phyloP scores from a whole-genome alignment of 768 basidiomycete species.

The Boletus barrowsii region DNA sequence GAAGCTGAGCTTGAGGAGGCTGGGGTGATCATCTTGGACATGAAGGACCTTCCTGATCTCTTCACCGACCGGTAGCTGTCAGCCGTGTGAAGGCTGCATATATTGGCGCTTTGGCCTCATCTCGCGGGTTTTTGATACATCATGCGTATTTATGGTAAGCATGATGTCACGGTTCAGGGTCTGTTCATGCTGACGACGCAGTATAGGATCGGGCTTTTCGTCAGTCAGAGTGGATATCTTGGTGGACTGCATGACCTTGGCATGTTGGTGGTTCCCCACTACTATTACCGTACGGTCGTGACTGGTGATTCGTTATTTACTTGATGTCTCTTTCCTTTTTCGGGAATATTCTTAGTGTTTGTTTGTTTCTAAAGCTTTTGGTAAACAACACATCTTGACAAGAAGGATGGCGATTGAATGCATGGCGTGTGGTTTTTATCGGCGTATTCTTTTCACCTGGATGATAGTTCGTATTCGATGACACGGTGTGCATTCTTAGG shows the following conservation, averaged over 20 bases:
- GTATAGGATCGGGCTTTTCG: not conserved
- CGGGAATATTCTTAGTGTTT: not conserved
- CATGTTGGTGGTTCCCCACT: not conserved
- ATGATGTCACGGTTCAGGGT: not conserved
- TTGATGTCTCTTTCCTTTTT: not conserved
- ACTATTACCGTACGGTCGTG: not conserved
- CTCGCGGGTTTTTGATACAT: not conserved
- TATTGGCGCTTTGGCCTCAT: not conserved
- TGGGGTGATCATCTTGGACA: slow-evolving; percentile 61
- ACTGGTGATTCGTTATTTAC: slow-evolving; percentile 1
- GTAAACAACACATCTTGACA: slow-evolving; percentile 2
- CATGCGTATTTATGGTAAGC: slow-evolving; percentile 13
- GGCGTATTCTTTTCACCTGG: too few species aligned
- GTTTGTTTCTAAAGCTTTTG: slow-evolving; percentile 14
- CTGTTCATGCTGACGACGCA: not conserved
- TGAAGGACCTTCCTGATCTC: slow-evolving; percentile 59
- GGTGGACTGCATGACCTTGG: not conserved
- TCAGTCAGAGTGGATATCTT: not conserved
- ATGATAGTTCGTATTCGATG: too few species aligned
- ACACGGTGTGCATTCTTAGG: too few species aligned
- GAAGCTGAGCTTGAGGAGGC: slow-evolving; percentile 69
- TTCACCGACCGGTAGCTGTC: slow-evolving; percentile 53
- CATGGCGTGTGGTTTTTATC: too few species aligned
- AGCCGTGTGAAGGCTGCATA: not conserved
- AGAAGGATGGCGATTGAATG: too few species aligned